Evolutionary conservation across 768 basidiomycete species (phyloP), one percentile per base, ranked within the genome.

Genomic region (Pholiota molesta): DNA sequence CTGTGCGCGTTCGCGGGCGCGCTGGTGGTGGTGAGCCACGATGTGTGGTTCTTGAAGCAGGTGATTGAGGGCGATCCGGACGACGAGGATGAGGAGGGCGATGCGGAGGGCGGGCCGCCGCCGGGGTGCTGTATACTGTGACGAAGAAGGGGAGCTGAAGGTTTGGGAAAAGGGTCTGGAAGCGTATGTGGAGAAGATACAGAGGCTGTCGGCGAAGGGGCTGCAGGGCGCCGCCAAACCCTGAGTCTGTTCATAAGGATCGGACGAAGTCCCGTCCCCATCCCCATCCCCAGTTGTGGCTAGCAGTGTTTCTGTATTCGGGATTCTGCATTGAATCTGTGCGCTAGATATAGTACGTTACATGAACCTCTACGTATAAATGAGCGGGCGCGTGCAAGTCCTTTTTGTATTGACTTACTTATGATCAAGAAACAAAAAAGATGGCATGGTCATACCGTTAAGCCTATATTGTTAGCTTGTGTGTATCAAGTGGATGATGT

Each of bases 11-110:
- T 80, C 65, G 73, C 72, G 28, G 88, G 89, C 0, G 86, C 82
- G 1, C 68, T 90, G 31, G 73, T 89, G 10, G 74, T 89, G n/a
- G 82, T 90, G 53, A 88, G 85, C 49, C 89, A 91, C 67, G 89
- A 91, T 42, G 66, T 75, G 1, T 75, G 74, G 74, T 75, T 75
- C 57, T 67, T 75, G 62, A 72, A 71, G 65, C 69, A 73, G 62
- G 72, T 74, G 19, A 71, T 75, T 52, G 74, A 73, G 44, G 73
- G 73, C 2, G 72, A 62, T 6, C 65, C 59, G 9, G 65, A 66
- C 10, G 70, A 68, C 16, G 72, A 70, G 1, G 67, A 67, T 17
- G 68, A 68, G 7, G 71, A 68, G 17, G 69, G 63, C 17, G 68
- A 59, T 8, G 60, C 52, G 1, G 66, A 60, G 5, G 66, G 19